These are phyloP conservation scores for Suillus alpinus DNA, from an alignment of 768 basidiomycete species.

Conservation along the genomic window DNA sequence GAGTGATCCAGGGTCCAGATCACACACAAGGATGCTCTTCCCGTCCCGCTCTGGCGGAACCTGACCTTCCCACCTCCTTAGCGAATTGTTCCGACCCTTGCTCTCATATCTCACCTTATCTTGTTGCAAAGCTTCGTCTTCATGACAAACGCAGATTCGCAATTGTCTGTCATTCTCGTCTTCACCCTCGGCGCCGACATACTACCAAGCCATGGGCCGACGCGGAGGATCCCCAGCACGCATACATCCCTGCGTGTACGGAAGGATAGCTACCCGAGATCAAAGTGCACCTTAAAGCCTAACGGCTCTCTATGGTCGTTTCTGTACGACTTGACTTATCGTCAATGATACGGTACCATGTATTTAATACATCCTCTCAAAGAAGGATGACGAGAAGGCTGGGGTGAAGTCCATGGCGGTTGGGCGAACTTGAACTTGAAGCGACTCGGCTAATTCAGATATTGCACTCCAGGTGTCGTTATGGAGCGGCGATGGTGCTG, in stretches of 20 bases:
- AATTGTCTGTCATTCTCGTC: background rate
- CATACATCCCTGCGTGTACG: background rate
- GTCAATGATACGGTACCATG: background rate
- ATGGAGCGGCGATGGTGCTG: background rate
- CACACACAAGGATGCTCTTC: background rate
- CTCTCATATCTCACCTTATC: background rate
- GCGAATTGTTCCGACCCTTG: background rate
- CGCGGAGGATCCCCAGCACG: background rate
- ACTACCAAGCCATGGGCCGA: background rate
- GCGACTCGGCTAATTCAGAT: too few relatives aligned
- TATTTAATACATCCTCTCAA: too few relatives aligned
- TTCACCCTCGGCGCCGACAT: background rate
- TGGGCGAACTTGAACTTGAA: too few relatives aligned
- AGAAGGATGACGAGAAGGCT: background rate
- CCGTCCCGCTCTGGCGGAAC: background rate
- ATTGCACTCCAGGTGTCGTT: background rate
- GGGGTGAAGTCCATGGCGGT: background rate
- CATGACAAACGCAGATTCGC: background rate
- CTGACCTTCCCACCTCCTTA: background rate
- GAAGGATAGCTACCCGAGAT: background rate
- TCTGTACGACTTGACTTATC: background rate
- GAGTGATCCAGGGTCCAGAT: background rate
- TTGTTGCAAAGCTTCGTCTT: background rate
- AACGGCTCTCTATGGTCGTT: background rate
- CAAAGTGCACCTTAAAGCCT: background rate